Evolutionary conservation across 2,329 filamentous ascomycete species (phyloP), one percentile per base, ranked within the genome.

Genomic region (Aureobasidium zeae): DNA sequence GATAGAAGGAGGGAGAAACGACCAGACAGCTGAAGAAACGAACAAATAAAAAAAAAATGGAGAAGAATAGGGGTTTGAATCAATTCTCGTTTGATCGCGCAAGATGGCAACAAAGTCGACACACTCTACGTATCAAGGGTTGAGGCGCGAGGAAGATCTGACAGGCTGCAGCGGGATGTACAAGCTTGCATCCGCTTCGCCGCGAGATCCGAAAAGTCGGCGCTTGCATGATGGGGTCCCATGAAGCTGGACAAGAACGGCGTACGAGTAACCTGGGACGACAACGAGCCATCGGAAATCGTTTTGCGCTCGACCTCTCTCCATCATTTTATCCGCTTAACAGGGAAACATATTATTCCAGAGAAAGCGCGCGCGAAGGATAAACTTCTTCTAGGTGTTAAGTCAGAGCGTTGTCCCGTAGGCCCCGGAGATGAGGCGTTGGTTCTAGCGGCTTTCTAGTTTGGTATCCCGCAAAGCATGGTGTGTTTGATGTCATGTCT

Each of bases 361-460:
- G 26, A 39, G 36, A 39, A 30, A 25, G 13, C n/a, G n/a, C n/a
- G n/a, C n/a, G n/a, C n/a, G 17, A 42, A 42, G 29, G 15, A 32
- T 45, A 25, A 17, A 28, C 15, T 29, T 38, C 20, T 45, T 32
- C 33, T 38, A 45, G 34, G 24, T 20, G 20, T 17, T 15, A 17
- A 34, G 43, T 20, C 19, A 45, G 34, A 38, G 25, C 43, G 43
- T 31, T 45, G 17, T 45, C 15, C 43, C 43, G 43, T 13, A 19
- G 25, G 26, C 43, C 43, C 43, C 43, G 43, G 30, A 19, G 22
- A 43, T 26, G 39, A 43, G 30, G 39, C 39, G 30, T 21, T 37
- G 37, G 22, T 45, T 45, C 43, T 45, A 45, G 33, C 25, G 43
- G 31, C 24, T 20, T 45, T 45, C 43, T 45, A 45, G 43, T 45